Evolutionary conservation across 108 stramenopile species (phyloP), one percentile per base, ranked within the genome.

Genomic region (Fistulifera solaris): DNA sequence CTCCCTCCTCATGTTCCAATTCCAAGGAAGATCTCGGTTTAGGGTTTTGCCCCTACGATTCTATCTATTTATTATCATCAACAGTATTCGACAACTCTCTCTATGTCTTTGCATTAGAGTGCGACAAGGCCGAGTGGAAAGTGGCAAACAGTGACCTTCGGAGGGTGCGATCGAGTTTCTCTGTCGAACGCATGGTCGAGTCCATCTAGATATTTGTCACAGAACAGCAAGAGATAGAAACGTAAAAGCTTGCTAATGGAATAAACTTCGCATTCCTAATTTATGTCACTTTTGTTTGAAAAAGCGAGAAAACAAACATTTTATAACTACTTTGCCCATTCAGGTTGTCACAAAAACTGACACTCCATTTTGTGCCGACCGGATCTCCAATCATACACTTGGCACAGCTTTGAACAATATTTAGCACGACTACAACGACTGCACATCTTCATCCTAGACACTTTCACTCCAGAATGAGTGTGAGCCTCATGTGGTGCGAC

Each of bases 391-490:
- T 93, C 90, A 58, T 84, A 88, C 0, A 88, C 86, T 63, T 93
- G 90, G 52, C 90, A 93, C 2, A 87, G 51, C 49, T 93, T 93
- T 59, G 75, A 77, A 66, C 90, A 93, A 61, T 93, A 93, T 55
- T 93, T 93, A 28, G 90, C 90, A 52, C 82, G 58, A 35, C 90
- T 74, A 53, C 90, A 93, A 17, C 77, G 63, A 72, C 84, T 83
- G 62, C 87, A 93, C 90, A 93, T 93, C 66, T 92, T 92, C 90
- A 92, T 92, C 24, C 90, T 64, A 10, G 85, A 80, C 10, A 92
- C 84, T 28, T 73, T 66, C 44, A 67, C 57, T 25, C 64, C 70
- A 12, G 23, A 25, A 54, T 35, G 23, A 7, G 10, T 52, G 43
- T 23, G 23, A 17, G 52, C 17, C 8, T 15, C 51, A 24, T n/a